phyloP scores from a whole-genome alignment of 768 basidiomycete genomes.

The Leucogyrophana mollusca region DNA sequence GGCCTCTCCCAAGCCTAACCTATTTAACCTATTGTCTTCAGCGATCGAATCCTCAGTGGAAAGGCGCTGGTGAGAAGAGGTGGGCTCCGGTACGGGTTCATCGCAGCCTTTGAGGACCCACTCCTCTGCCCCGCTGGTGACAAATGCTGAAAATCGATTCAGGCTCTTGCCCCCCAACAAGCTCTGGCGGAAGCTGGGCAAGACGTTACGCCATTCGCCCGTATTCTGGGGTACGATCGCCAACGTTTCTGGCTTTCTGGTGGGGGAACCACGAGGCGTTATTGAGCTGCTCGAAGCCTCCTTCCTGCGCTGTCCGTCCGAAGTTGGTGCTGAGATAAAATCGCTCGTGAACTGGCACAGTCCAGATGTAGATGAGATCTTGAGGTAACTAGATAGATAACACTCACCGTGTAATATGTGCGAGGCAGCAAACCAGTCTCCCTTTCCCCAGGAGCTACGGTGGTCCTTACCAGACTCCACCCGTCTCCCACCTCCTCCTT shows the following conservation, averaged over 20 bases:
- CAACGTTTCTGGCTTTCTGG: conserved; percentile 22
- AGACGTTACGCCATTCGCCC: conserved; percentile 58
- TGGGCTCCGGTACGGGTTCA: conserved; percentile 26
- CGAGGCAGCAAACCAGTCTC: conserved; percentile 69
- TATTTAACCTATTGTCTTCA: conserved; percentile 38
- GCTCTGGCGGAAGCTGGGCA: conserved; percentile 69
- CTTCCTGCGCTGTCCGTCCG: conserved; percentile 24
- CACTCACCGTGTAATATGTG: conserved; percentile 69
- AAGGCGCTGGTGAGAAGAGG: conserved; percentile 25
- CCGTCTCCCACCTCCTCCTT: conserved; percentile 74
- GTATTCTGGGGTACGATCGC: conserved; percentile 65
- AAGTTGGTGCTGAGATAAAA: conserved; percentile 51
- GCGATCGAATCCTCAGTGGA: conserved; percentile 36
- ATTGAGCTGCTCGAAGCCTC: conserved; percentile 45
- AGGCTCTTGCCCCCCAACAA: conserved; percentile 75
- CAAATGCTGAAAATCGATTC: conserved; percentile 85
- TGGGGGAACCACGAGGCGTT: conserved; percentile 46
- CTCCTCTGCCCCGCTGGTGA: conserved; percentile 82
- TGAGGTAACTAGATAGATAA: neutral
- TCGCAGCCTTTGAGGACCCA: conserved; percentile 70
- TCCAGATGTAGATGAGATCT: neutral
- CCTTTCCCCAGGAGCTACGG: conserved; percentile 27
- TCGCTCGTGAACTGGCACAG: conserved; percentile 63
- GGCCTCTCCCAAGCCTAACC: conserved; percentile 50
- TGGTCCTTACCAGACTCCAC: conserved; percentile 72